Evolutionary conservation across 2,329 filamentous ascomycete genomes (phyloP).

Genomic region (Endoconidiophora polonica): DNA sequence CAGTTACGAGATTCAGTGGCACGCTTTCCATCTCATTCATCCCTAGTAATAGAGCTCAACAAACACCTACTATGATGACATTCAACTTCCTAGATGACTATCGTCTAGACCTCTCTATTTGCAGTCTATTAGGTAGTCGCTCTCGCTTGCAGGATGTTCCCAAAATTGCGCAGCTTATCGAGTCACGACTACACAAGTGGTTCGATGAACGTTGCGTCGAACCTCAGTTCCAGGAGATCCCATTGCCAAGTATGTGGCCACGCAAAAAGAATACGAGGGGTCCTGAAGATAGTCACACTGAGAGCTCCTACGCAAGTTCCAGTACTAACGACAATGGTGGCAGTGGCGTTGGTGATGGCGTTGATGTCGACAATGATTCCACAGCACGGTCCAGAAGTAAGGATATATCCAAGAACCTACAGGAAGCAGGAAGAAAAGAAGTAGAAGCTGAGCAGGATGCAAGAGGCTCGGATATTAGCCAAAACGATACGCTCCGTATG

Average conservation of each 20-base stretch:
- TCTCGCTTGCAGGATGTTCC: slow-evolving; percentile 70
- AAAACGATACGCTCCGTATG: slow-evolving; percentile 21
- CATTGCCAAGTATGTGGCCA: slow-evolving; percentile 68
- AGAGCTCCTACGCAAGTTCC: slow-evolving; percentile 28
- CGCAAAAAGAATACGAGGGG: slow-evolving; percentile 69
- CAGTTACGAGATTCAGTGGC: slow-evolving; percentile 83
- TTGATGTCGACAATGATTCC: slow-evolving; percentile 14
- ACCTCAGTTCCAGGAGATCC: slow-evolving; percentile 74
- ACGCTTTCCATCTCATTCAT: slow-evolving; percentile 89
- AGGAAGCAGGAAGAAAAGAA: slow-evolving; percentile 15
- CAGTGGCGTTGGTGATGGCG: slow-evolving; percentile 23
- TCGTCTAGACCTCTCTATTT: slow-evolving; percentile 64
- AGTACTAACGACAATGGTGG: slow-evolving; percentile 23
- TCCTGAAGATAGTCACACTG: slow-evolving; percentile 38
- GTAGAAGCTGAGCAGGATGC: slow-evolving; percentile 35
- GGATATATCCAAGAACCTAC: slow-evolving; percentile 1
- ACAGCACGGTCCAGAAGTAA: background rate
- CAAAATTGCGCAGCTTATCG: slow-evolving; percentile 73
- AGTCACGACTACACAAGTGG: slow-evolving; percentile 66
- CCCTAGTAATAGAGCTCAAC: slow-evolving; percentile 51
- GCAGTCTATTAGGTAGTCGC: slow-evolving; percentile 64
- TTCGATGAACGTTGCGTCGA: slow-evolving; percentile 78
- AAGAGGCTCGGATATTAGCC: slow-evolving; percentile 16
- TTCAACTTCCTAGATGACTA: slow-evolving; percentile 92
- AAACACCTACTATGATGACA: slow-evolving; percentile 71